Conservation (phyloP, 208 protist genomes). For the Leptomonas pyrrhocoris region DNA sequence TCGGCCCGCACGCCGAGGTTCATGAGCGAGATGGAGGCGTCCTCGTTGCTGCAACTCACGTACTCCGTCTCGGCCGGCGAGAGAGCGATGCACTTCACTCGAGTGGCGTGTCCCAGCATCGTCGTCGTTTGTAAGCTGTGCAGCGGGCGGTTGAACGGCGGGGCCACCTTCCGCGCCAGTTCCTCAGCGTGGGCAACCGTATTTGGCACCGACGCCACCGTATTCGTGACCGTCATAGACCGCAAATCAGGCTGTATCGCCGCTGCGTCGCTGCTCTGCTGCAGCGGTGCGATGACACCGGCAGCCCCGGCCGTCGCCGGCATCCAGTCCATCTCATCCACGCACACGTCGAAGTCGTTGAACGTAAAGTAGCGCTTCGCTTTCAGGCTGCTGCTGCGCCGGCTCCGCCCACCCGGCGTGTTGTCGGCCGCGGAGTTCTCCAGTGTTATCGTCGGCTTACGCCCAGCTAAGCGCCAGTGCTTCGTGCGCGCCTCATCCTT, state of each 20-base stretch:
- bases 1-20: slow-evolving; percentile 59
- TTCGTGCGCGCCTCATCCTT: slow-evolving; percentile 72
- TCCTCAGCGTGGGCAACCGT: slow-evolving; percentile 31
- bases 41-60: slow-evolving; percentile 86
- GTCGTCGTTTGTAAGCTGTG: slow-evolving; percentile 35
- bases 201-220: slow-evolving; percentile 36
- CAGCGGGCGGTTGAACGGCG: slow-evolving; percentile 33
- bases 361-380: slow-evolving; percentile 63
- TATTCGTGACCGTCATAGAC: slow-evolving; percentile 41
- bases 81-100: slow-evolving; percentile 87
- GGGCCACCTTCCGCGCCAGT: not conserved
- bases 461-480: slow-evolving; percentile 73
- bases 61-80: slow-evolving; percentile 70
- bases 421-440: not conserved
- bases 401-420: not conserved
- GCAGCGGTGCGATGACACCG: not conserved
- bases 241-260: not conserved
- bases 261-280: slow-evolving; percentile 1
- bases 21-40: slow-evolving; percentile 71
- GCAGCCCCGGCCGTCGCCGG: slow-evolving; percentile 14
- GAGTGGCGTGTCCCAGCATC: slow-evolving; percentile 73
- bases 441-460: slow-evolving; percentile 39
- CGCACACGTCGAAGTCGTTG: slow-evolving; percentile 83
- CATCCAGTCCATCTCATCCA: slow-evolving; percentile 81
- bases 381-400: slow-evolving; percentile 16